phyloP scores from a whole-genome alignment of 495 filamentous ascomycete species.

The Hyaloscypha variabilis region DNA sequence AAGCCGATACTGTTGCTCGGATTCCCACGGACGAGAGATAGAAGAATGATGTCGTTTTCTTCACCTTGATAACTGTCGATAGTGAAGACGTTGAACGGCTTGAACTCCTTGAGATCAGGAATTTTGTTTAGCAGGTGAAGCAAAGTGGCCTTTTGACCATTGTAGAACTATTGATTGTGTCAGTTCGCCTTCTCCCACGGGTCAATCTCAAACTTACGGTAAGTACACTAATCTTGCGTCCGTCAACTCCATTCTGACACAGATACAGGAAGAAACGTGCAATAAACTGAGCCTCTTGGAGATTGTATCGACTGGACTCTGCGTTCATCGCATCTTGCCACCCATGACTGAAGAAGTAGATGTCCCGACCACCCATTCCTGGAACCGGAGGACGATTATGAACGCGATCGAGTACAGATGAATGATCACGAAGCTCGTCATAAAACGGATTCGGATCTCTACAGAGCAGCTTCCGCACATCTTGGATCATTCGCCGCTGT shows the following conservation, averaged over 20 bases:
- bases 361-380: constrained; percentile 75
- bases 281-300: constrained; percentile 78
- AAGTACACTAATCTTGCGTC: constrained; percentile 74
- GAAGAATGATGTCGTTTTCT: constrained; percentile 83
- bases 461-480: constrained; percentile 62
- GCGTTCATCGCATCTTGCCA: constrained; percentile 61
- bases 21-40: constrained; percentile 84
- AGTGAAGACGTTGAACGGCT: constrained; percentile 69
- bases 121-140: constrained; percentile 53
- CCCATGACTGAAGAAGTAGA: constrained; percentile 72
- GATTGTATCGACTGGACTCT: constrained; percentile 72
- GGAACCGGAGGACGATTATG: constrained; percentile 59
- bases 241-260: constrained; percentile 60
- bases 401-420: constrained; percentile 51
- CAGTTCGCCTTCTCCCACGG: not conserved
- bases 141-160: constrained; percentile 76
- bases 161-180: constrained; percentile 64
- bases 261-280: constrained; percentile 74
- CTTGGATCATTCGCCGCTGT: constrained; percentile 76
- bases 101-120: constrained; percentile 42
- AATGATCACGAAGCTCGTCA: constrained; percentile 68
- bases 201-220: constrained; percentile 51
- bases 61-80: constrained; percentile 96
- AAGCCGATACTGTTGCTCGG: constrained; percentile 62
- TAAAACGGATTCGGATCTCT: constrained; percentile 54